Percentiles rank a stretch among this genome's conserved stretches.
Conservation (phyloP, 768 basidiomycete genomes). For the Kwoniella mangroviensis region DNA sequence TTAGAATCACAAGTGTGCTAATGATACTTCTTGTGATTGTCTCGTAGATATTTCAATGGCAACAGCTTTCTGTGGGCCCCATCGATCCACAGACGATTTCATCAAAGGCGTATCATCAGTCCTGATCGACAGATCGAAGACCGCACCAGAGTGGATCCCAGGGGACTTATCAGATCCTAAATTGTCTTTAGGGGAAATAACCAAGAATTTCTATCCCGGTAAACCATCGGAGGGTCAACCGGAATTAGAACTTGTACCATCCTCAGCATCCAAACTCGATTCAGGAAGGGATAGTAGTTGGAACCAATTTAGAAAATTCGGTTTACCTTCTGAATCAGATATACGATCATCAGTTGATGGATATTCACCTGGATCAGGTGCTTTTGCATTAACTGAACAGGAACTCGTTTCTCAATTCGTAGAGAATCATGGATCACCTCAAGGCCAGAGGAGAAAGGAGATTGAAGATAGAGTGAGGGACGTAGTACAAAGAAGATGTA, state of each 20-base stretch:
- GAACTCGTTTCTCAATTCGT: slow-evolving; percentile 69
- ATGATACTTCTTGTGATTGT: background rate
- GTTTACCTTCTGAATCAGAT: slow-evolving; percentile 76
- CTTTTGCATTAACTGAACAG: slow-evolving; percentile 66
- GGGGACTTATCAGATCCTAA: slow-evolving; percentile 62
- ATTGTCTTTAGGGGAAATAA: slow-evolving; percentile 65
- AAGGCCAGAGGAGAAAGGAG: slow-evolving; percentile 52
- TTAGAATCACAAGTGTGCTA: background rate
- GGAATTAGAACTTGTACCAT: slow-evolving; percentile 35
- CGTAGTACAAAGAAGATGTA: slow-evolving; percentile 66
- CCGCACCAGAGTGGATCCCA: slow-evolving; percentile 70
- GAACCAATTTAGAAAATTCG: slow-evolving; percentile 61
- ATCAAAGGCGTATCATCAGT: slow-evolving; percentile 75
- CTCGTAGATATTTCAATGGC: slow-evolving; percentile 73
- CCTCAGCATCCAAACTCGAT: slow-evolving; percentile 37
- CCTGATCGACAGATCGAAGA: slow-evolving; percentile 62
- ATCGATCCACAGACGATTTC: slow-evolving; percentile 67
- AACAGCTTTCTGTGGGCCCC: slow-evolving; percentile 70
- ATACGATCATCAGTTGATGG: slow-evolving; percentile 72
- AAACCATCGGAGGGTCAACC: slow-evolving; percentile 28
- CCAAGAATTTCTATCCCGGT: slow-evolving; percentile 73
- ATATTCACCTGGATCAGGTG: slow-evolving; percentile 67
- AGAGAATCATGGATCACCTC: slow-evolving; percentile 63
- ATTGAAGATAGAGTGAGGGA: slow-evolving; percentile 77
- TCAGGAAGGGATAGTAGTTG: slow-evolving; percentile 48